phyloP scores from a whole-genome alignment of 75 land plant genomes.

The Cupressus sempervirens region DNA sequence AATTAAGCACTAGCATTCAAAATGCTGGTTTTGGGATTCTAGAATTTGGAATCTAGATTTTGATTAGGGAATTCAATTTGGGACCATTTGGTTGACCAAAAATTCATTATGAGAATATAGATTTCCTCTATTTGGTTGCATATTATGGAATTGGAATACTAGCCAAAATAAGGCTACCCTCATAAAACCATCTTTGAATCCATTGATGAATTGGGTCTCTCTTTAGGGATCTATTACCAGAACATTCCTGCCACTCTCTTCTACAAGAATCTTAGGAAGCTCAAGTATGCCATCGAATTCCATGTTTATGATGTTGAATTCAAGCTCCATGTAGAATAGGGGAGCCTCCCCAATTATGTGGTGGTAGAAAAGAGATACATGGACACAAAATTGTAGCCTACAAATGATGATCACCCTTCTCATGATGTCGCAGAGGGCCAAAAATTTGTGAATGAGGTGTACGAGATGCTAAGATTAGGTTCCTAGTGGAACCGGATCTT shows the following conservation, averaged over 20 bases:
- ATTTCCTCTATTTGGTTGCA: no score
- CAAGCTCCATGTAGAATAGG: constrained; percentile 44
- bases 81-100: no score
- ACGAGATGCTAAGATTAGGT: constrained; percentile 71
- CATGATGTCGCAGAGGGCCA: constrained; percentile 86
- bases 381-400: constrained; percentile 46
- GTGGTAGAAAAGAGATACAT: constrained; percentile 27
- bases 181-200: no score
- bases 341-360: constrained; percentile 56
- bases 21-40: no score
- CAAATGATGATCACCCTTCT: constrained; percentile 89
- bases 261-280: constrained; percentile 60
- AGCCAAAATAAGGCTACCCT: no score
- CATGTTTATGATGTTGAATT: constrained; percentile 43
- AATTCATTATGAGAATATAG: no score
- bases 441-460: constrained; percentile 82
- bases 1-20: no score
- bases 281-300: constrained; percentile 63
- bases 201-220: no score
- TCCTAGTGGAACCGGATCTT: constrained; percentile 86
- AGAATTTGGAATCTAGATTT: no score
- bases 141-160: no score
- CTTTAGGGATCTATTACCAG: no score
- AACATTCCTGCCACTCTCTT: constrained; percentile 67
- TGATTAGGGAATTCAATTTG: no score